Conservation (phyloP, 2,329 filamentous ascomycete species). For the Penicillium glabrum region DNA sequence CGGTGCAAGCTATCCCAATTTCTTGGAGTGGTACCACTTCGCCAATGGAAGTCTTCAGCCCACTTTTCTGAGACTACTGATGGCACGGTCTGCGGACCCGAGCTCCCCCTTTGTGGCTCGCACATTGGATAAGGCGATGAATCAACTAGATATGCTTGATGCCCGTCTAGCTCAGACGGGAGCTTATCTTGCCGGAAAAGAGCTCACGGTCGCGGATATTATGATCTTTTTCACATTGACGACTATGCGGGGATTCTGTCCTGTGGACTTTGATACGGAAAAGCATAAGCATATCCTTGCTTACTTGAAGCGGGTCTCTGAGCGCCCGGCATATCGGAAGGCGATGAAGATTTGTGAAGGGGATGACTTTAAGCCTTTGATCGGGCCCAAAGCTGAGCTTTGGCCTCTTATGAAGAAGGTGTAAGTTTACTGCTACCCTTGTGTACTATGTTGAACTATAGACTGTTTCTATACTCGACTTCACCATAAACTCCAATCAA, state of each 20-base stretch:
- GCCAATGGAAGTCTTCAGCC: constrained; percentile 22
- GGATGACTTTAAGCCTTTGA: constrained; percentile 19
- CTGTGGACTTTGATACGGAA: constrained; percentile 14
- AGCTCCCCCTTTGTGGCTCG: constrained; percentile 5
- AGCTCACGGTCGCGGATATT: constrained; percentile 22
- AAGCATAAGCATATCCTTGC: constrained; percentile 19
- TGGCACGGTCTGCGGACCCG: constrained; percentile 4
- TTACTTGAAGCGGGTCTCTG: constrained; percentile 19
- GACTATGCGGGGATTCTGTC: constrained; percentile 21
- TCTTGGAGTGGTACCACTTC: constrained; percentile 23
- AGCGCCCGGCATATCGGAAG: constrained; percentile 20
- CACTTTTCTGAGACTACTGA: constrained; percentile 12
- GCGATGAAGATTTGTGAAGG: constrained; percentile 24
- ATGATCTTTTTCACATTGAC: constrained; percentile 21
- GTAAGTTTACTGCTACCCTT: neutral
- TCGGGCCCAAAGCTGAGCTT: constrained; percentile 12
- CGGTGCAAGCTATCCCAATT: constrained; percentile 17
- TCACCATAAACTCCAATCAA: neutral
- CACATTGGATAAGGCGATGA: constrained; percentile 9
- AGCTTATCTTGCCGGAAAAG: constrained; percentile 19
- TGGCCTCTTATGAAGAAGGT: constrained; percentile 12
- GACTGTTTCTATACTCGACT: neutral
- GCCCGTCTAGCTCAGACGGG: constrained; percentile 17
- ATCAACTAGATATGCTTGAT: constrained; percentile 15
- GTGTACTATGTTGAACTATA: neutral